phyloP scores from a whole-genome alignment of 73 alveolate species.

The Urostyla sp. region DNA sequence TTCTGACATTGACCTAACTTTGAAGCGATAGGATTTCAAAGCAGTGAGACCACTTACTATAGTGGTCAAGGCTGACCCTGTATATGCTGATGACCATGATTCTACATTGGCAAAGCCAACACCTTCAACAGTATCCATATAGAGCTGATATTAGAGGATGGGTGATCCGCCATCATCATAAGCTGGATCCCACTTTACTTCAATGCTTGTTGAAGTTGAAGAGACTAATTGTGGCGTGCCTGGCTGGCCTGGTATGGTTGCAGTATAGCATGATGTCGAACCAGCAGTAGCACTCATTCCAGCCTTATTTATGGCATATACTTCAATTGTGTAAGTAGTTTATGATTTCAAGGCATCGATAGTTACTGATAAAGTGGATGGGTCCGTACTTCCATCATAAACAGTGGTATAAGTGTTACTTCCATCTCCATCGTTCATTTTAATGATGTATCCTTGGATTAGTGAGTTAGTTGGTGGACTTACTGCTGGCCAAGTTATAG shows the following conservation, averaged over 20 bases:
- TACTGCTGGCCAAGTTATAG: constrained; percentile 70
- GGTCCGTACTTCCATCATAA: constrained; percentile 59
- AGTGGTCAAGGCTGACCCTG: constrained; percentile 49
- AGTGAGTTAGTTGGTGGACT: constrained; percentile 63
- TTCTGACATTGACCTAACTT: constrained; percentile 63
- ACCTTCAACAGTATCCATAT: constrained; percentile 73
- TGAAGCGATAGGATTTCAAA: constrained; percentile 60
- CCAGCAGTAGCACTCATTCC: constrained; percentile 69
- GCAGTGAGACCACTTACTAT: constrained; percentile 54
- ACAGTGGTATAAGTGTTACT: constrained; percentile 47
- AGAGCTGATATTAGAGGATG: constrained; percentile 67
- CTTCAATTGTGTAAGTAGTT: constrained; percentile 60
- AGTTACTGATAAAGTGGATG: constrained; percentile 24
- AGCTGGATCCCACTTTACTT: constrained; percentile 84
- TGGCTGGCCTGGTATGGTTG: constrained; percentile 76
- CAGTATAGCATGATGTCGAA: constrained; percentile 71
- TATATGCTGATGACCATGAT: constrained; percentile 34
- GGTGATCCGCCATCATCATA: constrained; percentile 78
- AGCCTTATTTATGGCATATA: constrained; percentile 72
- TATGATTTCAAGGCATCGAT: constrained; percentile 46
- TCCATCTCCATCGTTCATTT: constrained; percentile 66
- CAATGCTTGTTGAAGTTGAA: constrained; percentile 58
- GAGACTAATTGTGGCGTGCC: constrained; percentile 68
- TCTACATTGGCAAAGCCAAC: constrained; percentile 44
- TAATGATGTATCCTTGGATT: constrained; percentile 67